These are phyloP conservation scores for Sporothrix dimorphospora DNA, from an alignment of 2,329 filamentous ascomycete genomes.

Conservation along the genomic window DNA sequence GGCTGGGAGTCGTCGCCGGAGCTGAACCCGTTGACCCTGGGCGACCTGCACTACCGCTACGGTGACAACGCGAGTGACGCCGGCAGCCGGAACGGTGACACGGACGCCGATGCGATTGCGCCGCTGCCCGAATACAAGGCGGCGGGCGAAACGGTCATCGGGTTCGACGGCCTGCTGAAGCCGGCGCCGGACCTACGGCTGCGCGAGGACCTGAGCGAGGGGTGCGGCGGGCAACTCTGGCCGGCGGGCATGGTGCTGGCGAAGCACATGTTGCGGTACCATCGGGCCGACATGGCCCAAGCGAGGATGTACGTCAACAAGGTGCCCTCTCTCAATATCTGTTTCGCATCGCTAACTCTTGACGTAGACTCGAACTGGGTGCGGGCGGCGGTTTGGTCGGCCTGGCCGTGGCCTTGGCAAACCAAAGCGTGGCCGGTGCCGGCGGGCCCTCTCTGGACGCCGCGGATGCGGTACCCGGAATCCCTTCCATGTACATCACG, in stretches of 20 bases:
- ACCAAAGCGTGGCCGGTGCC: constrained; percentile 36
- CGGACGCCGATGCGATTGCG: constrained; percentile 51
- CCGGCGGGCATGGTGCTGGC: constrained; percentile 87
- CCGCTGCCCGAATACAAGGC: constrained; percentile 63
- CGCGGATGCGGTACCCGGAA: constrained; percentile 30
- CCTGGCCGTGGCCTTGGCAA: constrained; percentile 62
- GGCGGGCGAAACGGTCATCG: constrained; percentile 55
- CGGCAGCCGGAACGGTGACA: constrained; percentile 15
- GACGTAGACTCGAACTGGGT: constrained; percentile 78
- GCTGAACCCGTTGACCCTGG: constrained; percentile 54
- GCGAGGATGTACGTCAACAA: constrained; percentile 68
- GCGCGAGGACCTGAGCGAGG: constrained; percentile 81
- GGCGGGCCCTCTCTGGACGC: background rate
- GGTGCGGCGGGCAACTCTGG: constrained; percentile 94
- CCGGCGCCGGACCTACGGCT: constrained; percentile 70
- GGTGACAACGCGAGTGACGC: constrained; percentile 34
- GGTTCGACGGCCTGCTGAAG: constrained; percentile 70
- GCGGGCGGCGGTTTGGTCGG: constrained; percentile 89
- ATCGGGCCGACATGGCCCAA: constrained; percentile 62
- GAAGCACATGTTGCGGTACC: constrained; percentile 80
- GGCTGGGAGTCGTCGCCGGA: constrained; percentile 50
- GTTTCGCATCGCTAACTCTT: background rate
- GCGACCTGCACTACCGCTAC: constrained; percentile 34
- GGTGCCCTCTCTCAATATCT: background rate
- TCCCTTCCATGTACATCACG: constrained; percentile 71